Evolutionary conservation across 495 filamentous ascomycete species (phyloP).

Genomic region (Trichodelitschia bisporula): DNA sequence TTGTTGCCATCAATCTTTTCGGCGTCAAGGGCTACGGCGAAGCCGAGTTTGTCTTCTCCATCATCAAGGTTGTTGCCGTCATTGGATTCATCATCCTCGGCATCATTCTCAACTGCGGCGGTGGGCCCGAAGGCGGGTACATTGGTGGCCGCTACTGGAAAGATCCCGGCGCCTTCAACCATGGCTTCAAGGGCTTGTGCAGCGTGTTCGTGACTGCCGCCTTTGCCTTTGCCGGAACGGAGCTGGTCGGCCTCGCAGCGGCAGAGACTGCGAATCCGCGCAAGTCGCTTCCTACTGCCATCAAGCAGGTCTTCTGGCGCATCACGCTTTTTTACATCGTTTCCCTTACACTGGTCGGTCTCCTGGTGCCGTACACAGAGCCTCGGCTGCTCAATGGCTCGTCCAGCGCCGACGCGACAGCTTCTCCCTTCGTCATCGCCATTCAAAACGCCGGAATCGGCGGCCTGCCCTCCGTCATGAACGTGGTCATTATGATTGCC

Average conservation of each 20-base stretch:
- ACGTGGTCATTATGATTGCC: conserved; percentile 17
- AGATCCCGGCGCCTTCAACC: conserved; percentile 68
- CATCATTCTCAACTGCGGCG: conserved; percentile 26
- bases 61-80: conserved; percentile 55
- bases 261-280: conserved; percentile 73
- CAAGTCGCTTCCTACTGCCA: conserved; percentile 62
- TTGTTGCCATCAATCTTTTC: conserved; percentile 17
- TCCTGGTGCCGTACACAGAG: conserved; percentile 14
- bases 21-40: conserved; percentile 19
- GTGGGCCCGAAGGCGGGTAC: conserved; percentile 48
- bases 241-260: conserved; percentile 77
- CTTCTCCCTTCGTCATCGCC: conserved; percentile 17
- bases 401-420: conserved; percentile 5
- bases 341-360: conserved; percentile 13
- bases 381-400: conserved; percentile 6
- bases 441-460: conserved; percentile 15
- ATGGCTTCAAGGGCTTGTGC: conserved; percentile 89
- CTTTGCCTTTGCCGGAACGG: conserved; percentile 80
- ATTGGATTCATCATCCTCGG: conserved; percentile 21
- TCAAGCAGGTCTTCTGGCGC: conserved; percentile 92
- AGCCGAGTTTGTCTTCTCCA: conserved; percentile 18
- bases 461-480: conserved; percentile 15
- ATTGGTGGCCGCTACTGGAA: conserved; percentile 68
- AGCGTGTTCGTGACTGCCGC: conserved; percentile 82
- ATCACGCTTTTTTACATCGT: conserved; percentile 37